A percentile compares a stretch with the other conserved stretches of the same genome.
phyloP scores from a whole-genome alignment of 2,329 filamentous ascomycete genomes.

The Setomelanomma holmii region DNA sequence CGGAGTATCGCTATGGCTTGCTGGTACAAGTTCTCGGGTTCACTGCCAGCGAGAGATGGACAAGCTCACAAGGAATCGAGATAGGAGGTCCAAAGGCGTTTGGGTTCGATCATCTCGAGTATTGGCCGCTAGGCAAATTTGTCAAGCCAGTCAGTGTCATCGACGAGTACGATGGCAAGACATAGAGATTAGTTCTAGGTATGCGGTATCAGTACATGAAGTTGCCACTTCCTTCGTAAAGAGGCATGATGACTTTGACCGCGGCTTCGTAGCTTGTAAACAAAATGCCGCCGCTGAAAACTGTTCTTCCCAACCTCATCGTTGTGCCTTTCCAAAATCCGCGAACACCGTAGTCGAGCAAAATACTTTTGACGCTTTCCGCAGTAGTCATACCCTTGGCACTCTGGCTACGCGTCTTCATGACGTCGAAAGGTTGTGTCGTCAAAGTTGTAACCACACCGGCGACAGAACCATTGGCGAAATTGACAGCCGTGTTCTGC shows the following conservation, averaged over 20 bases:
- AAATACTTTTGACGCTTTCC: slow-evolving; percentile 63
- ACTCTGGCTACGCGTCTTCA: slow-evolving; percentile 69
- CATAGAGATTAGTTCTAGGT: slow-evolving; percentile 7
- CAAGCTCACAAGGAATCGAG: slow-evolving; percentile 56
- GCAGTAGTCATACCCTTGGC: slow-evolving; percentile 63
- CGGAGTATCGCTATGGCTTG: slow-evolving; percentile 63
- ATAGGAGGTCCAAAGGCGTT: slow-evolving; percentile 60
- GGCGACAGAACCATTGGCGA: slow-evolving; percentile 67
- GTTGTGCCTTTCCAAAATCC: slow-evolving; percentile 73
- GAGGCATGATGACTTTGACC: slow-evolving; percentile 56
- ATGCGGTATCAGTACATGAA: slow-evolving; percentile 21
- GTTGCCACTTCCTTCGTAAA: slow-evolving; percentile 35
- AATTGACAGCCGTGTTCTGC: slow-evolving; percentile 62
- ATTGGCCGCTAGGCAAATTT: slow-evolving; percentile 60
- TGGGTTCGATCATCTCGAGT: slow-evolving; percentile 57
- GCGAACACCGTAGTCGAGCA: slow-evolving; percentile 63
- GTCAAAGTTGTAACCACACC: slow-evolving; percentile 66
- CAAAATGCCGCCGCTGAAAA: slow-evolving; percentile 71
- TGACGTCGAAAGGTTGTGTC: slow-evolving; percentile 68
- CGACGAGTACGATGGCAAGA: slow-evolving; percentile 51
- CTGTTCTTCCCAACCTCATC: slow-evolving; percentile 69
- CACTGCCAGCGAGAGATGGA: slow-evolving; percentile 63
- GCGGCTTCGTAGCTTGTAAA: slow-evolving; percentile 69
- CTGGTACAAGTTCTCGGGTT: slow-evolving; percentile 62
- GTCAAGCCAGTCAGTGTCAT: slow-evolving; percentile 63